Conservation (phyloP, 1,139 yeast species). For the Pichia norvegensis region DNA sequence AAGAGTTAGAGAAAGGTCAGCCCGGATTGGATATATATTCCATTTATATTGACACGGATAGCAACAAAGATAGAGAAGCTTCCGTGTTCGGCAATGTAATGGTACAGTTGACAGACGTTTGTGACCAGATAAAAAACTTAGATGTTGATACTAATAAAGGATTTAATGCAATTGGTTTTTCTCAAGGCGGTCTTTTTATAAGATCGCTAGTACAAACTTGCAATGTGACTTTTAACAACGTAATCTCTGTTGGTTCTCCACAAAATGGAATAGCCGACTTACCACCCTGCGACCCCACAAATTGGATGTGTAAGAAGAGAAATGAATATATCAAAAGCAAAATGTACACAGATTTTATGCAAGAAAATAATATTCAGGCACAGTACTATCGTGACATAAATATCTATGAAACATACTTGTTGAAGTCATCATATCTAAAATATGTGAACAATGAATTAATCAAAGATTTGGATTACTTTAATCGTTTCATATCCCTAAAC, state of each 20-base stretch:
- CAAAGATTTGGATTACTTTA: constrained; percentile 31
- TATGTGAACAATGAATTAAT: constrained; percentile 56
- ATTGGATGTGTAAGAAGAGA: constrained; percentile 55
- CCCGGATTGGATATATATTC: constrained; percentile 52
- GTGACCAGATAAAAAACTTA: constrained; percentile 27
- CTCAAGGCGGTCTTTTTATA: constrained; percentile 75
- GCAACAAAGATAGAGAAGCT: constrained; percentile 43
- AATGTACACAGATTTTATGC: constrained; percentile 55
- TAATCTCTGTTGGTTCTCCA: constrained; percentile 76
- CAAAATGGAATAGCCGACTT: constrained; percentile 71
- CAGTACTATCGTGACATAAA: constrained; percentile 62
- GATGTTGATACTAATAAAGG: constrained; percentile 33
- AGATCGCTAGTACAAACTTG: constrained; percentile 60
- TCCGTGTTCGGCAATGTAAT: constrained; percentile 58
- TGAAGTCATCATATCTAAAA: constrained; percentile 36
- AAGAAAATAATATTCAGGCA: constrained; percentile 56
- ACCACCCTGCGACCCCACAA: constrained; percentile 48
- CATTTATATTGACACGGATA: constrained; percentile 42
- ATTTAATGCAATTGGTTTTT: constrained; percentile 70
- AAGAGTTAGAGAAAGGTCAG: constrained; percentile 35
- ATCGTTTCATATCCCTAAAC: constrained; percentile 38
- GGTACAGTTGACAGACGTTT: constrained; percentile 33
- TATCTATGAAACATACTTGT: constrained; percentile 25
- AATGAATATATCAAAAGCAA: constrained; percentile 51
- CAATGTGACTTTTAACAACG: constrained; percentile 40